Evolutionary conservation across 2,329 filamentous ascomycete genomes (phyloP), one percentile per base, ranked within the genome.

Genomic region (Fusarium albidum): DNA sequence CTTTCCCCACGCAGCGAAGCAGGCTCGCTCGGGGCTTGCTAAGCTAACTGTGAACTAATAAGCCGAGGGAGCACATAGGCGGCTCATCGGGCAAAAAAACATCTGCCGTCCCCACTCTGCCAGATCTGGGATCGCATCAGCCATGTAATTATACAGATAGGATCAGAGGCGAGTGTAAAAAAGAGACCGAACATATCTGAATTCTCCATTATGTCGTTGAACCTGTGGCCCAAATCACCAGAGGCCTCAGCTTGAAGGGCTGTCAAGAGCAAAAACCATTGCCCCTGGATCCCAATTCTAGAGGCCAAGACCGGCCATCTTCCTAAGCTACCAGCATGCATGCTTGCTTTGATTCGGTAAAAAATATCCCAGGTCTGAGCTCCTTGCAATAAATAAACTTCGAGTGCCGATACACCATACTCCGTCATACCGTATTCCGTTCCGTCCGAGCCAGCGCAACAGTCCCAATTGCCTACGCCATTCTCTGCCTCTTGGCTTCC

Each of bases 401-500:
- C 9, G 33, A 42, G 53, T 17, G 43, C 33, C 43, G 13, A 45
- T 64, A 45, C 65, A 64, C 65, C 64, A 42, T 34, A 47, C 49
- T 38, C 47, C 49, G 14, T 28, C 39, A 26, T 56, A 40, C 43
- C 45, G 9, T 57, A n/a, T 39, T 29, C 34, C 49, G 14, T 40
- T 21, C 33, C 38, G n/a, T 34, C 38, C 29, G 25, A 38, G 15
- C 34, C 28, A 34, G 28, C 35, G 45, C 18, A 32, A 29, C 21
- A 48, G 11, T 43, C 41, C 31, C 26, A 26, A 41, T 57, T 10
- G 45, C 25, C 59, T 68, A 78, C 29, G 68, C 66, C 57, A 73
- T 76, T 70, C 77, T 82, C 68, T 82, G 82, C 40, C 83, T 75
- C 68, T 86, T 86, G 3, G 73, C 68, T 48, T 85, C 83, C 9